Evolutionary conservation across 306 rosid species (phyloP).

Genomic region (Quercus rubra): DNA sequence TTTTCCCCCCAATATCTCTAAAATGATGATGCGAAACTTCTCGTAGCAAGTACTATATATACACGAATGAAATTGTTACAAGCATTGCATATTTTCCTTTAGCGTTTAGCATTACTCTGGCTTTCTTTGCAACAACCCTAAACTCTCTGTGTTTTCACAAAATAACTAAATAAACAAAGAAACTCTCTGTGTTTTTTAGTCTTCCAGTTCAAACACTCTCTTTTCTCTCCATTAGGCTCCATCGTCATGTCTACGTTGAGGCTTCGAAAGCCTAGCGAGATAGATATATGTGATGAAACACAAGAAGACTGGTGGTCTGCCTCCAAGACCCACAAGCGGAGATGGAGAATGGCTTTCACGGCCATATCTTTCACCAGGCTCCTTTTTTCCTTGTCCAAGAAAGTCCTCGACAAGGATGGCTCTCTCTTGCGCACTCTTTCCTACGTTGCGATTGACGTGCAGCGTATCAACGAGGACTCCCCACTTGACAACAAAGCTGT

Average conservation of each 20-base stretch:
- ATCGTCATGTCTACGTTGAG: neutral
- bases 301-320: neutral
- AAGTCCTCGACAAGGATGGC: neutral
- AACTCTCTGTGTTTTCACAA: too few relatives aligned
- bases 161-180: too few relatives aligned
- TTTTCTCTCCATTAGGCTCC: neutral
- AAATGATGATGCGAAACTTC: too few relatives aligned
- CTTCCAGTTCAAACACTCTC: too few relatives aligned
- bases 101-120: too few relatives aligned
- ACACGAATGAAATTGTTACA: too few relatives aligned
- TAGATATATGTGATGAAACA: neutral
- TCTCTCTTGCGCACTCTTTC: slow-evolving; percentile 15
- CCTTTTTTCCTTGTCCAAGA: slow-evolving; percentile 13
- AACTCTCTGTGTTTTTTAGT: too few relatives aligned
- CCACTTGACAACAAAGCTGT: too few relatives aligned
- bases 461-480: neutral
- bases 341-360: slow-evolving; percentile 20
- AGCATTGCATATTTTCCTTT: too few relatives aligned
- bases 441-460: slow-evolving; percentile 13
- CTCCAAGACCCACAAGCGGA: slow-evolving; percentile 1
- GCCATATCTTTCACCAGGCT: slow-evolving; percentile 17
- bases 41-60: too few relatives aligned
- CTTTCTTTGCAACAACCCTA: too few relatives aligned
- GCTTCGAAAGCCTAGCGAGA: neutral
- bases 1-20: too few relatives aligned